A percentile compares a stretch with the other conserved stretches of the same genome.
These are phyloP conservation scores for Atkinsonella hypoxylon DNA, from an alignment of 2,329 filamentous ascomycete species.

Conservation along the genomic window DNA sequence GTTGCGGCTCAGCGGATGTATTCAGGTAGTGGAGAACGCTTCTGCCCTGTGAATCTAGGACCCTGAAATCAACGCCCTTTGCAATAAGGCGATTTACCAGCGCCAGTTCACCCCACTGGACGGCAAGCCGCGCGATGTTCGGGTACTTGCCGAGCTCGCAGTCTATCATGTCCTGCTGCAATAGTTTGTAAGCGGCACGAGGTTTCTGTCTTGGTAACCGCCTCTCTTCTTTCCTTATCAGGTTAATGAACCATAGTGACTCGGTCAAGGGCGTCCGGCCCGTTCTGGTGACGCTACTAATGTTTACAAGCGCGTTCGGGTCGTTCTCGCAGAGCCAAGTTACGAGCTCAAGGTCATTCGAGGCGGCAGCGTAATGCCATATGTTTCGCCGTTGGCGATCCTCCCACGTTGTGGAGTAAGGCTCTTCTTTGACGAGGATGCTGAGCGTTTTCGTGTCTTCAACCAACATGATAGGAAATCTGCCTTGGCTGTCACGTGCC, in stretches of 20 bases:
- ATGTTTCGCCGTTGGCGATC: slow-evolving; percentile 23
- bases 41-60: slow-evolving; percentile 8
- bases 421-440: slow-evolving; percentile 15
- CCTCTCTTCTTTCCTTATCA: background rate
- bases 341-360: slow-evolving; percentile 18
- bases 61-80: slow-evolving; percentile 9
- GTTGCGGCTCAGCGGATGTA: slow-evolving; percentile 10
- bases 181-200: slow-evolving; percentile 10
- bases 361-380: slow-evolving; percentile 26
- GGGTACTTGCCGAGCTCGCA: slow-evolving; percentile 7
- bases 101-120: slow-evolving; percentile 16
- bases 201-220: background rate
- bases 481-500: slow-evolving; percentile 15
- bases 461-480: slow-evolving; percentile 24
- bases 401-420: slow-evolving; percentile 16
- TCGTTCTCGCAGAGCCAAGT: slow-evolving; percentile 20
- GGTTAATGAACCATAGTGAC: slow-evolving; percentile 15
- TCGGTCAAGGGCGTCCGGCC: slow-evolving; percentile 21
- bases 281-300: slow-evolving; percentile 10
- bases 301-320: slow-evolving; percentile 15
- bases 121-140: slow-evolving; percentile 4
- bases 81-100: slow-evolving; percentile 13
- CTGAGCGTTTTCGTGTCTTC: slow-evolving; percentile 16
- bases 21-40: slow-evolving; percentile 17
- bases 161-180: slow-evolving; percentile 8